phyloP scores from a whole-genome alignment of 2,329 filamentous ascomycete genomes.

The Alternaria hordeiaustralica region DNA sequence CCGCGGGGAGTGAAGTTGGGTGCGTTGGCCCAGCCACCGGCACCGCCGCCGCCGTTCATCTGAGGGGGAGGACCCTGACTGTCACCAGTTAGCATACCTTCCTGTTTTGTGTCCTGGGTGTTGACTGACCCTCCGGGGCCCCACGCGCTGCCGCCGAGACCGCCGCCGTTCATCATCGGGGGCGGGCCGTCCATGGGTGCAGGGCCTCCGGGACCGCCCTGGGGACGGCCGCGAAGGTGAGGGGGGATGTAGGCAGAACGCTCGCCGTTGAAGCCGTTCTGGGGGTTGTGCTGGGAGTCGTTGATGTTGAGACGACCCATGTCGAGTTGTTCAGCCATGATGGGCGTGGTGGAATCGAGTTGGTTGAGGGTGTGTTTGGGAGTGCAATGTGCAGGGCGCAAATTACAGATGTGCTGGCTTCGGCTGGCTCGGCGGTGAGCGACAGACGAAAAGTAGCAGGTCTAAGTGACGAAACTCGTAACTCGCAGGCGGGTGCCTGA shows the following conservation, averaged over 20 bases:
- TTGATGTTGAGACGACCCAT: constrained; percentile 77
- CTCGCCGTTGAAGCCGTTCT: constrained; percentile 56
- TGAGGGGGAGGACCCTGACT: constrained; percentile 41
- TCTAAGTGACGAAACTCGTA: constrained; percentile 41
- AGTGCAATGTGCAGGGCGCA: constrained; percentile 16
- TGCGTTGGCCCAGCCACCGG: constrained; percentile 65
- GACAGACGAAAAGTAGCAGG: constrained; percentile 36
- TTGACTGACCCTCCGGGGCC: constrained; percentile 47
- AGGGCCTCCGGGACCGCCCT: constrained; percentile 37
- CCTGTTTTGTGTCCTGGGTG: background rate
- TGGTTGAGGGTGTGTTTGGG: constrained; percentile 11
- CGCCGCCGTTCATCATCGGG: constrained; percentile 60
- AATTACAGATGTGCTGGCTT: constrained; percentile 31
- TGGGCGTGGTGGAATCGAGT: constrained; percentile 24
- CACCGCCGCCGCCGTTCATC: constrained; percentile 65
- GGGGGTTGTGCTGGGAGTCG: constrained; percentile 66
- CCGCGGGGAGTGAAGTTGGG: constrained; percentile 63
- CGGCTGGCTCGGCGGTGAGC: constrained; percentile 40
- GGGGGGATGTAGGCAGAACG: constrained; percentile 84
- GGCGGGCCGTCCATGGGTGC: constrained; percentile 49
- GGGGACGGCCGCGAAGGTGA: constrained; percentile 69
- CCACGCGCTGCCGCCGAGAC: constrained; percentile 70
- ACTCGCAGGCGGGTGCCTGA: constrained; percentile 50
- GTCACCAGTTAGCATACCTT: constrained; percentile 23
- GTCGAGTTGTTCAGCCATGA: constrained; percentile 69